Conservation (phyloP, 208 protist species). For the Leishmania lainsoni region DNA sequence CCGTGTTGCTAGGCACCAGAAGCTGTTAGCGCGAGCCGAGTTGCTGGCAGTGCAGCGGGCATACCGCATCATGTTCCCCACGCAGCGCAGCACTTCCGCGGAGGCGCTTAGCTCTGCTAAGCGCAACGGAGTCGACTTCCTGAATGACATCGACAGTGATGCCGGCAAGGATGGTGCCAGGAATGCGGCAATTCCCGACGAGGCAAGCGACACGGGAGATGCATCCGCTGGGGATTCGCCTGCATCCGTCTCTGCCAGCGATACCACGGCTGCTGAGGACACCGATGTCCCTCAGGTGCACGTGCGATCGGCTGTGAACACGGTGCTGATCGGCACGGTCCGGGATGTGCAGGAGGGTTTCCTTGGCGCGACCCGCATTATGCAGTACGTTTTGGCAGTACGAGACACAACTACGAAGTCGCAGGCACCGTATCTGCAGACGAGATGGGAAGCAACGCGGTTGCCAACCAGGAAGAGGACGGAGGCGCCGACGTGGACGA, state of each 20-base stretch:
- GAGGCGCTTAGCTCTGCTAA: neutral
- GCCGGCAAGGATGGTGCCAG: neutral
- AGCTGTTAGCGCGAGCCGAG: conserved; percentile 8
- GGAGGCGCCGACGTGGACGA: conserved; percentile 28
- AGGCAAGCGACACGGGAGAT: neutral
- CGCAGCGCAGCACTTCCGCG: neutral
- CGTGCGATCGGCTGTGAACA: conserved; percentile 59
- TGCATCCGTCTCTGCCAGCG: neutral
- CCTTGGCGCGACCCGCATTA: conserved; percentile 39
- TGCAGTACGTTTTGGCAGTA: conserved; percentile 75
- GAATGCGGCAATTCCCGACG: neutral
- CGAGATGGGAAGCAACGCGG: neutral
- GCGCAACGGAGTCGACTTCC: neutral
- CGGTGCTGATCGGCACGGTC: conserved; percentile 60
- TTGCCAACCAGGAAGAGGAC: neutral
- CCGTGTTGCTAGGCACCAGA: conserved; percentile 15
- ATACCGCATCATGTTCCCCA: neutral
- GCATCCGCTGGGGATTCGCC: neutral
- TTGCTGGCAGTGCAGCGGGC: conserved; percentile 6
- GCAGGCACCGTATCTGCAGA: neutral
- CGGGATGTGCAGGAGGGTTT: conserved; percentile 77
- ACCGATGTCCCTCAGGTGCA: conserved; percentile 48
- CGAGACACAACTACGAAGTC: conserved; percentile 8
- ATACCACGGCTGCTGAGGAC: conserved; percentile 1
- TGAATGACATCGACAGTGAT: neutral